Evolutionary conservation across 208 protist species (phyloP).

Genomic region (Trypanosoma caninum): DNA sequence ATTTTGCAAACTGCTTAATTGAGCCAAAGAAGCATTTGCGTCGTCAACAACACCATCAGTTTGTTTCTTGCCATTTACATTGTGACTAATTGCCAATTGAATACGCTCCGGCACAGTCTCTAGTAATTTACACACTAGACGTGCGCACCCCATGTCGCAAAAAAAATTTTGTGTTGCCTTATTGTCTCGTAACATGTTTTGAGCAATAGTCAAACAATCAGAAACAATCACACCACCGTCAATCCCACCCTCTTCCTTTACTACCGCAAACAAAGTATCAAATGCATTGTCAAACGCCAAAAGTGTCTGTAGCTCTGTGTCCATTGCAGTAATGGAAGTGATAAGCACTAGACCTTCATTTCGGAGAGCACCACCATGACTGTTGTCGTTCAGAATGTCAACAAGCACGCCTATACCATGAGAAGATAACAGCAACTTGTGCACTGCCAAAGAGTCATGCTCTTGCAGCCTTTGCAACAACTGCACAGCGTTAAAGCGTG

Average conservation of each 20-base stretch:
- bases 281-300: slow-evolving; percentile 81
- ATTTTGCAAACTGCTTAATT: slow-evolving; percentile 12
- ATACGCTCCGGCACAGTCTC: slow-evolving; percentile 33
- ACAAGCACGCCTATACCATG: slow-evolving; percentile 57
- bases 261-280: slow-evolving; percentile 60
- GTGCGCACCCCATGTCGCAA: slow-evolving; percentile 66
- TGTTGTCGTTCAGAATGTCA: slow-evolving; percentile 55
- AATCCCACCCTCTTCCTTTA: slow-evolving; percentile 50
- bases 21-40: background rate
- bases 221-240: slow-evolving; percentile 54
- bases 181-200: slow-evolving; percentile 82
- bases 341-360: slow-evolving; percentile 63
- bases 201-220: slow-evolving; percentile 75
- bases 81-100: slow-evolving; percentile 3
- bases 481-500: slow-evolving; percentile 50
- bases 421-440: slow-evolving; percentile 49
- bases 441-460: slow-evolving; percentile 43
- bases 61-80: background rate
- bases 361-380: slow-evolving; percentile 41
- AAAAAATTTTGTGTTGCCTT: slow-evolving; percentile 85
- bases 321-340: slow-evolving; percentile 52
- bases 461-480: slow-evolving; percentile 70
- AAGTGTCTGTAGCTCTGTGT: slow-evolving; percentile 75
- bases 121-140: slow-evolving; percentile 48
- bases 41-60: background rate